phyloP scores from a whole-genome alignment of 106 monocot genomes.

The Acanthochlamys bracteata region DNA sequence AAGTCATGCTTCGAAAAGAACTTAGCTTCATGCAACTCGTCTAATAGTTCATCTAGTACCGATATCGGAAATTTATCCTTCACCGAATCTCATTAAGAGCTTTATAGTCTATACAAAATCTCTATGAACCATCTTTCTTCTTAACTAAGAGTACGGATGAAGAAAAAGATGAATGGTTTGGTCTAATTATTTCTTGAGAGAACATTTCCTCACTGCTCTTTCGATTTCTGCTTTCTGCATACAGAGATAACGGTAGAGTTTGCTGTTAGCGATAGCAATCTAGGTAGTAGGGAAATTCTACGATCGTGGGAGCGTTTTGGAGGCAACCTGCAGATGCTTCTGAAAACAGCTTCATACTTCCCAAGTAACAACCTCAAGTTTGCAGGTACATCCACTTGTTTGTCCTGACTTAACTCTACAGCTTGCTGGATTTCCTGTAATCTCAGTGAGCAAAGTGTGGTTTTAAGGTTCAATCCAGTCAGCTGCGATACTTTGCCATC shows the following conservation, averaged over 20 bases:
- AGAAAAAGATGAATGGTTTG: neutral
- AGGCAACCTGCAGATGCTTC: neutral
- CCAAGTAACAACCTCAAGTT: neutral
- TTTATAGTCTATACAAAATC: conserved; percentile 2
- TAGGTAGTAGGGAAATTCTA: neutral
- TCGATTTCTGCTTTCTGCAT: neutral
- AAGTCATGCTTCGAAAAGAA: conserved; percentile 16
- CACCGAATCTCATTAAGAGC: neutral
- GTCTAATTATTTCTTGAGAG: neutral
- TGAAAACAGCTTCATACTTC: neutral
- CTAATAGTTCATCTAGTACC: conserved; percentile 9
- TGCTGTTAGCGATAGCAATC: neutral
- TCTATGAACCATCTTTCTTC: conserved; percentile 3
- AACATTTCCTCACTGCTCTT: neutral
- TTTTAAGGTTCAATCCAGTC: no score
- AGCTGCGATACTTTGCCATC: no score
- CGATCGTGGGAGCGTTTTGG: neutral
- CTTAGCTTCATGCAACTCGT: neutral
- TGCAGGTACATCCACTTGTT: neutral
- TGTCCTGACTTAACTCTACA: no score
- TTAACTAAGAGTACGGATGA: conserved; percentile 2
- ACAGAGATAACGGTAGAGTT: neutral
- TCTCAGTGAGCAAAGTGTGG: no score
- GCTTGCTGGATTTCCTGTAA: no score
- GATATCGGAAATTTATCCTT: conserved; percentile 13